A percentile compares a stretch with the other conserved stretches of the same genome.
These are phyloP conservation scores for Exobasidium cylindrosporum DNA, from an alignment of 1,284 basidiomycete genomes.

Conservation along the genomic window DNA sequence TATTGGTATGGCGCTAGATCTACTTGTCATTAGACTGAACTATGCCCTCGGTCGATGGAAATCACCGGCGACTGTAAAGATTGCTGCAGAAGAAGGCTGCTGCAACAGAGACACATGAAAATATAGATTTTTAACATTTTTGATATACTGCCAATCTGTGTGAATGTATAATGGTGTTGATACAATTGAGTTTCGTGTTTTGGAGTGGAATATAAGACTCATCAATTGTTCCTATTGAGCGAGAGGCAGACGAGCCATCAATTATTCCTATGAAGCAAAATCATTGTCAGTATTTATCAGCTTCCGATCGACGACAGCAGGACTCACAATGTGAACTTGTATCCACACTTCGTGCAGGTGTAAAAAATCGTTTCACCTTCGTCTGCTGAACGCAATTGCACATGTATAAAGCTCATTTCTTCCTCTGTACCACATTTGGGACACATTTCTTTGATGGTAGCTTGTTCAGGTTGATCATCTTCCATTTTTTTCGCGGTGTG, in stretches of 20 bases:
- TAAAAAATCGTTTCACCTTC: slow-evolving; percentile 57
- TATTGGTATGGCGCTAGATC: slow-evolving; percentile 80
- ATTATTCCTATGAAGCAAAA: not conserved
- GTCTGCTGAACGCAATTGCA: slow-evolving; percentile 57
- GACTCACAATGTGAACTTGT: slow-evolving; percentile 48
- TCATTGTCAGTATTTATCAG: not conserved
- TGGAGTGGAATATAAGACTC: not conserved
- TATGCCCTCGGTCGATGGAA: slow-evolving; percentile 68
- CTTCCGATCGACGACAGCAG: not conserved
- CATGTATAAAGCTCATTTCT: slow-evolving; percentile 58
- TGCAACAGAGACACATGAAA: too few relatives aligned
- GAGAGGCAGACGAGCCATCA: not conserved
- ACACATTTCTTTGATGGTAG: slow-evolving; percentile 85
- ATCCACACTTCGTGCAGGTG: slow-evolving; percentile 55
- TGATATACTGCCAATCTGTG: too few relatives aligned
- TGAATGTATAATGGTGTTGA: not conserved
- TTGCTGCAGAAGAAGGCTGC: too few relatives aligned
- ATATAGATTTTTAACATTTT: too few relatives aligned
- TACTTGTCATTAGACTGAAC: slow-evolving; percentile 78
- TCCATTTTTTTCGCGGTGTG: slow-evolving; percentile 57
- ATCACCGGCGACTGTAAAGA: slow-evolving; percentile 26
- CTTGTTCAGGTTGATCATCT: slow-evolving; percentile 30
- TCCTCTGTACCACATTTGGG: slow-evolving; percentile 70
- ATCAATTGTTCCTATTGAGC: slow-evolving; percentile 3
- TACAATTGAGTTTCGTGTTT: not conserved